Conservation (phyloP, 176 grass and related monocot genomes). For the Tuctoria greenei region DNA sequence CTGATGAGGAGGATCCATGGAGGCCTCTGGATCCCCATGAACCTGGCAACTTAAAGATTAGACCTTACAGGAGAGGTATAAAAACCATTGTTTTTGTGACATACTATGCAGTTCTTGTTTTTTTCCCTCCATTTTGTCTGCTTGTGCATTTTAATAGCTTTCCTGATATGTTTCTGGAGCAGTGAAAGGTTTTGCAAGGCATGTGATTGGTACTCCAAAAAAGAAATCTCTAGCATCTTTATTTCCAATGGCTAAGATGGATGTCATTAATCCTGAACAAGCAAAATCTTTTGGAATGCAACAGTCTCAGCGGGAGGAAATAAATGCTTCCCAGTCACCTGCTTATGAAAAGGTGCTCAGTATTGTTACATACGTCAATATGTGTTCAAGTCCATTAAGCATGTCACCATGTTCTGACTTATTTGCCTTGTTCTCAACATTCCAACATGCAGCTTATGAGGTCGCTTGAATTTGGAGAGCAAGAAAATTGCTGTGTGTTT, state of each 20-base stretch:
- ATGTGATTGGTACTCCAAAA: constrained; percentile 37
- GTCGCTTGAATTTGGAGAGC: constrained; percentile 61
- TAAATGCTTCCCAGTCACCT: constrained; percentile 46
- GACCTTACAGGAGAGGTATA: constrained; percentile 80
- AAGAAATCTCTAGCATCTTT: constrained; percentile 47
- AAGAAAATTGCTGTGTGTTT: constrained; percentile 40
- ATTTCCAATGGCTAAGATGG: constrained; percentile 88
- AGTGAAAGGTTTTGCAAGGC: constrained; percentile 66
- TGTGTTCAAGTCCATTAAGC: background rate
- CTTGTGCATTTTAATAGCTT: constrained; percentile 36
- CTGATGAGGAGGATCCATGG: constrained; percentile 79
- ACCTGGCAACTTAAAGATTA: constrained; percentile 74
- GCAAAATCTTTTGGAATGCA: constrained; percentile 53
- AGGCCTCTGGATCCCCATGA: constrained; percentile 85
- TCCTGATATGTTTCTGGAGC: constrained; percentile 39
- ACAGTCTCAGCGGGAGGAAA: constrained; percentile 55
- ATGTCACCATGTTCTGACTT: background rate
- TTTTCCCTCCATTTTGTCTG: background rate
- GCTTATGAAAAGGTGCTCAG: constrained; percentile 69
- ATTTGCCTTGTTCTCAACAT: background rate
- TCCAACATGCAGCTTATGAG: constrained; percentile 56
- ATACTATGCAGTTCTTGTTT: background rate
- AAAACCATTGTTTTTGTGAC: constrained; percentile 6
- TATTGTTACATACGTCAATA: constrained; percentile 15
- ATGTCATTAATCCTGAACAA: constrained; percentile 49